These are phyloP conservation scores for Penicillium sp. DNA, from an alignment of 2,329 filamentous ascomycete genomes.

Conservation along the genomic window DNA sequence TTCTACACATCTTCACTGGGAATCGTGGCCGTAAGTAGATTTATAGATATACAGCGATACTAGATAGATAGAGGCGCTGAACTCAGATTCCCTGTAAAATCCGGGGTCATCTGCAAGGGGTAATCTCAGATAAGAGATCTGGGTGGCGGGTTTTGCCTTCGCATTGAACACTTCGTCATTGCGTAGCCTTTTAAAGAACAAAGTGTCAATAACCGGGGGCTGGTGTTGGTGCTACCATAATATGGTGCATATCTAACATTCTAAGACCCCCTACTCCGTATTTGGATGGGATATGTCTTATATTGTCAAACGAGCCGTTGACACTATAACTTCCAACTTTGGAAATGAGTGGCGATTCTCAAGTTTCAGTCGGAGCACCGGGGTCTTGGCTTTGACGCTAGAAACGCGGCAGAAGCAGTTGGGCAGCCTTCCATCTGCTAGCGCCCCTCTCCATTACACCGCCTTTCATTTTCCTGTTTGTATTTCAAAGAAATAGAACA, in stretches of 20 bases:
- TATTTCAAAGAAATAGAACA: background rate
- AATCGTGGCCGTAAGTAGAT: background rate
- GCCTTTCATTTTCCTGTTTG: background rate
- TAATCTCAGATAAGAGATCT: conserved; percentile 12
- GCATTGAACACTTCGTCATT: background rate
- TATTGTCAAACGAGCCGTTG: background rate
- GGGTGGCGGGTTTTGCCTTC: conserved; percentile 10
- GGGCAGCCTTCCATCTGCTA: conserved; percentile 1
- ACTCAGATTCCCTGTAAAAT: conserved; percentile 3
- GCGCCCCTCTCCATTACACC: background rate
- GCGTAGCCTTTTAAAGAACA: background rate
- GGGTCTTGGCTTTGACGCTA: conserved; percentile 34
- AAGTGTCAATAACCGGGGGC: background rate
- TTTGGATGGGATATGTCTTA: background rate
- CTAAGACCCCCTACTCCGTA: background rate
- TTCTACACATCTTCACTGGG: background rate
- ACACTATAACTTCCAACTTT: background rate
- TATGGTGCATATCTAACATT: background rate
- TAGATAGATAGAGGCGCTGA: conserved; percentile 10
- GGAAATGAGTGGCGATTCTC: background rate
- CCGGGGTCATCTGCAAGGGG: conserved; percentile 26
- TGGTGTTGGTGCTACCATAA: too few relatives aligned
- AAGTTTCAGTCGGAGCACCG: conserved; percentile 18
- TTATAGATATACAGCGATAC: background rate
- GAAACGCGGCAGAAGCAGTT: conserved; percentile 33